phyloP scores from a whole-genome alignment of 2,329 filamentous ascomycete genomes.

The Pseudogymnoascus sp. region DNA sequence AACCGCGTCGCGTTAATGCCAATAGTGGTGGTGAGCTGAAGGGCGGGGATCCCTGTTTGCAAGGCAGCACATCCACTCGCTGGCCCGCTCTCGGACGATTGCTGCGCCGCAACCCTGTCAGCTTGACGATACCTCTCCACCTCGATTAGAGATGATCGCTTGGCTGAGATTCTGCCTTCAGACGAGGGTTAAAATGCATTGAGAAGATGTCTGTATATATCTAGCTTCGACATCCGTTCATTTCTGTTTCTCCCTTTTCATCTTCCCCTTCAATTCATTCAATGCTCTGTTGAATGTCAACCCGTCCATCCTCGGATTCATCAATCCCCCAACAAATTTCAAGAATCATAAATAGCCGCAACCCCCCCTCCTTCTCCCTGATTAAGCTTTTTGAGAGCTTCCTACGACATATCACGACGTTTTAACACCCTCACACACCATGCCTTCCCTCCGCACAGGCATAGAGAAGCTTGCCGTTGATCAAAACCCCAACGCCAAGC shows the following conservation, averaged over 20 bases:
- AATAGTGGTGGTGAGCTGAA: neutral
- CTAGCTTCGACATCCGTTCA: neutral
- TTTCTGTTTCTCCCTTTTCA: neutral
- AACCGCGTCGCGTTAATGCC: neutral
- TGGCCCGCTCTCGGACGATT: conserved; percentile 3
- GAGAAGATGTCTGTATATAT: conserved; percentile 5
- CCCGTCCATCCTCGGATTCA: neutral
- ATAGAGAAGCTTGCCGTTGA: neutral
- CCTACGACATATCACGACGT: neutral
- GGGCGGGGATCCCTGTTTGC: neutral
- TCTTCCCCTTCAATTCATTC: neutral
- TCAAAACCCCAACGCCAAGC: conserved; percentile 1
- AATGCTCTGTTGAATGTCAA: neutral
- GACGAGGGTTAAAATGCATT: neutral
- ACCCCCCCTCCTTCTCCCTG: neutral
- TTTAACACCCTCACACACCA: neutral
- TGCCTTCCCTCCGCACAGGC: neutral
- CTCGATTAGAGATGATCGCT: neutral
- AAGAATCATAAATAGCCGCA: neutral
- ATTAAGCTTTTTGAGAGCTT: neutral
- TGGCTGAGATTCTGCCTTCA: neutral
- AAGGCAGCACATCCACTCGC: conserved; percentile 5
- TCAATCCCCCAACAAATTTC: neutral
- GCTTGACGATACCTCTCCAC: neutral
- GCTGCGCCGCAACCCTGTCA: neutral